Conservation (phyloP, 306 rosid genomes). For the Pueraria montana region DNA sequence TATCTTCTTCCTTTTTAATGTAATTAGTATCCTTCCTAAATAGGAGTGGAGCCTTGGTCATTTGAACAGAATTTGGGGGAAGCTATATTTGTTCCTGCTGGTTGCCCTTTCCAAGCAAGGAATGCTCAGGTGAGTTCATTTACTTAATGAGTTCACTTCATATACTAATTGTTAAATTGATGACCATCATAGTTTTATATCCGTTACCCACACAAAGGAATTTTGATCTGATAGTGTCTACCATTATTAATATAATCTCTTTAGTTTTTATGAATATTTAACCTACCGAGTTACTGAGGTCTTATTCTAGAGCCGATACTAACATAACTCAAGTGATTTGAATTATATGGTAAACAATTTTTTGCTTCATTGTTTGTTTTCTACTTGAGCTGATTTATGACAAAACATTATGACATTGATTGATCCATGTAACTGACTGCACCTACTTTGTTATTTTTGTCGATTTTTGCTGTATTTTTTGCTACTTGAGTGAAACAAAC, state of each 20-base stretch:
- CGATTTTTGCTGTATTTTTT: background rate
- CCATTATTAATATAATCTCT: background rate
- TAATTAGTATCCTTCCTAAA: slow-evolving; percentile 48
- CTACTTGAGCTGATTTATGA: background rate
- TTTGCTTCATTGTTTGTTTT: slow-evolving; percentile 1
- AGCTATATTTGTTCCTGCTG: slow-evolving; percentile 95
- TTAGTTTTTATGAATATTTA: slow-evolving; percentile 23
- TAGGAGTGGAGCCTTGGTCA: slow-evolving; percentile 98
- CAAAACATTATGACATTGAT: background rate
- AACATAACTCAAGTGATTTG: background rate
- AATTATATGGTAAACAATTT: slow-evolving; percentile 13
- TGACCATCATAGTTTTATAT: slow-evolving; percentile 7
- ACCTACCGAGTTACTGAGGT: background rate
- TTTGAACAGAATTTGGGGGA: slow-evolving; percentile 91
- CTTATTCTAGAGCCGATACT: slow-evolving; percentile 20
- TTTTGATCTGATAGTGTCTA: slow-evolving; percentile 34
- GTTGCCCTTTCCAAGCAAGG: slow-evolving; percentile 94
- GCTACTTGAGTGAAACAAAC: slow-evolving; percentile 10
- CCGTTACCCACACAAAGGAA: slow-evolving; percentile 5
- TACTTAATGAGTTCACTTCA: slow-evolving; percentile 32
- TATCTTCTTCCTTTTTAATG: slow-evolving; percentile 30
- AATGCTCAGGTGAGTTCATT: slow-evolving; percentile 78
- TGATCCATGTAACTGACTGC: background rate
- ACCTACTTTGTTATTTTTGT: background rate
- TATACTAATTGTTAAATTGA: slow-evolving; percentile 22